A percentile compares a stretch with the other conserved stretches of the same genome.
Conservation (phyloP, 495 filamentous ascomycete genomes). For the Pyrenopolyporus hunteri region DNA sequence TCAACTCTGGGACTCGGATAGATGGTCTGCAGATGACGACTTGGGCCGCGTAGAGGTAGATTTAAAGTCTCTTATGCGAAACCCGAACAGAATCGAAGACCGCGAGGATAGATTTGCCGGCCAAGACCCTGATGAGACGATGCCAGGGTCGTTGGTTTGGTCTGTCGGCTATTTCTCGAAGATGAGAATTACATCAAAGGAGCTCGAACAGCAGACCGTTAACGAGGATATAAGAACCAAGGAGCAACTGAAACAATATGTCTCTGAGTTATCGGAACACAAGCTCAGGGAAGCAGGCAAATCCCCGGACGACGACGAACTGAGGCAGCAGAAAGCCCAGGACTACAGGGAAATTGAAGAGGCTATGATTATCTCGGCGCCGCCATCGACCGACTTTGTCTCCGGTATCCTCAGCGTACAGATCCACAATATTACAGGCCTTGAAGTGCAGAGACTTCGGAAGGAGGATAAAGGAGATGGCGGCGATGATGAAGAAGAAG, state of each 20-base stretch:
- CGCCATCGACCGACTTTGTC: conserved; percentile 61
- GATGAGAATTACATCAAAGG: conserved; percentile 58
- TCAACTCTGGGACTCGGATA: conserved; percentile 76
- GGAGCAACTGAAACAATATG: conserved; percentile 59
- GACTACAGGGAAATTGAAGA: conserved; percentile 60
- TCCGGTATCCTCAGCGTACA: conserved; percentile 71
- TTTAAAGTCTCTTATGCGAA: conserved; percentile 67
- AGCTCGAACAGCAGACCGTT: conserved; percentile 61
- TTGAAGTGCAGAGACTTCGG: conserved; percentile 63
- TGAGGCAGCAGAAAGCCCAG: conserved; percentile 67
- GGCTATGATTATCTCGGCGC: conserved; percentile 62
- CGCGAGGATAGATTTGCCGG: conserved; percentile 65
- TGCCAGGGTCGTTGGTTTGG: conserved; percentile 75
- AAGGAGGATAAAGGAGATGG: conserved; percentile 47
- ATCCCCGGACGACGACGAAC: conserved; percentile 58
- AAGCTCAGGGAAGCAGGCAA: conserved; percentile 67
- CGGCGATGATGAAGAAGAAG: conserved; percentile 59
- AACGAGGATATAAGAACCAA: conserved; percentile 55
- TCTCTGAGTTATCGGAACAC: conserved; percentile 55
- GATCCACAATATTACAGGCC: conserved; percentile 74
- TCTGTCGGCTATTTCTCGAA: conserved; percentile 75
- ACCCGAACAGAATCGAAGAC: conserved; percentile 58
- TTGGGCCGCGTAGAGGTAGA: conserved; percentile 71
- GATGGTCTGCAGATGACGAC: conserved; percentile 71
- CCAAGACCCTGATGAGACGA: conserved; percentile 63